Base-by-base conservation (phyloP, 2,329 filamentous ascomycete species). In the Sporothrix pallida region DNA sequence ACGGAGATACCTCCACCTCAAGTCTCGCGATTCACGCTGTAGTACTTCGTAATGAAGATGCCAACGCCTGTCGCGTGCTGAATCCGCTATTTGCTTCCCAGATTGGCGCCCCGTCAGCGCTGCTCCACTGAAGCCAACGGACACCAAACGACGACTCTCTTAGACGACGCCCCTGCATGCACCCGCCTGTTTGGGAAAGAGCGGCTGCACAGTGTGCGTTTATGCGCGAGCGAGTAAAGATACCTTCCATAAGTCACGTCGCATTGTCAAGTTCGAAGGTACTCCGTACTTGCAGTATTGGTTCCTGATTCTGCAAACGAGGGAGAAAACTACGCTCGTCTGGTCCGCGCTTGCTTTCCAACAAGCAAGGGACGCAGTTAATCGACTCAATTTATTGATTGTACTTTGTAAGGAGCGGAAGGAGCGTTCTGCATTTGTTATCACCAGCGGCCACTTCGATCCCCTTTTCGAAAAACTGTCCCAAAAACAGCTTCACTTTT, bases 281-380 rank as follows among this genome's bases (percentile, higher is more conserved):
- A 54, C 13, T 23, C n/a, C n/a, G 9, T 23, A 37, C 31, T 37
- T 37, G 31, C 20, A n/a, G 52, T 23, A 23, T 37, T 60, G 13
- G 12, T 37, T 50, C 31, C 31, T 37, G 31, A 5, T 37, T 37
- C 31, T 63, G 17, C 31, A 63, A 63, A 44, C 17, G 31, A 63
- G 58, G 58, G 58, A 42, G 58, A 63, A 67, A 67, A 67, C 62
- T 67, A 13, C 23, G 13, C 8, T 17, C 48, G 9, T 3, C 15
- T 69, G 65, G 31, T 52, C 68, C 68, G 68, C 37, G 52, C 68
- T 54, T 70, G 68, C 68, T 9, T 70, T 58, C n/a, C 48, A 37
- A 58, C 26, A 37, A 46, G 68, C 68, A 42, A 67, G 63, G 44
- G 20, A 48, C 42, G 42, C 42, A 48, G 23, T 48, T 37, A 48